Base-by-base conservation (phyloP, 495 filamentous ascomycete species). In the Xylaria longipes region DNA sequence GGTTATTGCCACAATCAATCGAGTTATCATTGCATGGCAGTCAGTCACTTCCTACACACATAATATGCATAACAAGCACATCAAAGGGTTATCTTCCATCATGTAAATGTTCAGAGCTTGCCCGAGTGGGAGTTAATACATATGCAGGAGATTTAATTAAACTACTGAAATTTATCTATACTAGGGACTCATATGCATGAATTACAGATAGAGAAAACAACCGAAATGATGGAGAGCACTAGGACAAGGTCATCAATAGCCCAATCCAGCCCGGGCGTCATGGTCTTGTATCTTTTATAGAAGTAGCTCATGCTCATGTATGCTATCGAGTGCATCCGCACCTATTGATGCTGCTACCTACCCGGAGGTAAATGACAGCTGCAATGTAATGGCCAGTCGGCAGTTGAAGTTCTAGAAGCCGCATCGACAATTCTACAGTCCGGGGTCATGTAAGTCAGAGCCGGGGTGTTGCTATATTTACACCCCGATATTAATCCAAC, bases 371-470 rank as follows among this genome's bases (percentile, higher is more conserved):
- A 12, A 27, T 14, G 25, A 29, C 39, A 64, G 37, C 61, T 48
- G 61, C 48, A 56, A 27, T 46, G 27, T 11, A 50, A 46, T 58
- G 56, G 25, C 37, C 39, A 48, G 52, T 48, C 66, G 66, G 66
- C 54, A 69, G 68, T 70, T 63, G 33, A 31, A 46, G 68, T 70
- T 62, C 68, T 70, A 70, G 58, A 64, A 62, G 45, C 48, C 43
- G 9, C 43, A 63, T 71, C 46, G 66, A 69, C 54, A 61, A 61
- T 69, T 25, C 39, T n/a, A 61, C 39, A 33, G 31, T 69, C 66
- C n/a, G 66, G 66, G 66, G 66, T 61, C 22, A 6, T 33, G 39
- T 48, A 45, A 48, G 56, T 46, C 8, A 48, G 1, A 20, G 35
- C 58, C 37, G 25, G 60, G 61, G 60, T 20, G 0, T 7, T 46